Conservation (phyloP, 257 asterid genomes). For the Thymus quinquecostatus region DNA sequence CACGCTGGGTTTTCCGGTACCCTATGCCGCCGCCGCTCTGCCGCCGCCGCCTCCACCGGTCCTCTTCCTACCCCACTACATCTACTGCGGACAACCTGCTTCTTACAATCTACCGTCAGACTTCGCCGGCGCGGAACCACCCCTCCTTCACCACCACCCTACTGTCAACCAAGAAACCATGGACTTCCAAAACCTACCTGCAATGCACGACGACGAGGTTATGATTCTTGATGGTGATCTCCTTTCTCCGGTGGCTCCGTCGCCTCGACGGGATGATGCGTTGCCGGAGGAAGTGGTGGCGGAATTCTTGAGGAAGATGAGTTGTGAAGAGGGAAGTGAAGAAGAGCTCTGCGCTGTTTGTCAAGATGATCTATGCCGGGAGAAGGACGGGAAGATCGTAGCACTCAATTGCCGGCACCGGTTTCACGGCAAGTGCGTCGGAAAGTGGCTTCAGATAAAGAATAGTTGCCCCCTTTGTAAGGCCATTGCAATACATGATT, state of each 20-base stretch:
- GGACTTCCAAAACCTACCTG: too few species aligned
- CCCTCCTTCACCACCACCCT: too few species aligned
- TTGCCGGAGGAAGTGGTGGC: not conserved
- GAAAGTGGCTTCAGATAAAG: not conserved
- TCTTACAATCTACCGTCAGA: too few species aligned
- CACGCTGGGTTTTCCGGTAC: too few species aligned
- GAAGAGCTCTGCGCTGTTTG: not conserved
- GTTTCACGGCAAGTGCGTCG: not conserved
- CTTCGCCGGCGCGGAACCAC: too few species aligned
- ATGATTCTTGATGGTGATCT: not conserved
- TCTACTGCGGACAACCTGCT: too few species aligned
- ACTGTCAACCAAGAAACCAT: too few species aligned
- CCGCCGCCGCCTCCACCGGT: too few species aligned
- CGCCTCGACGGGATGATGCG: not conserved
- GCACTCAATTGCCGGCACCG: not conserved
- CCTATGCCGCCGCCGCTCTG: too few species aligned
- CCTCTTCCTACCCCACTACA: too few species aligned
- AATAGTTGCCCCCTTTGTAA: constrained; percentile 16
- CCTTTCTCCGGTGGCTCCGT: not conserved
- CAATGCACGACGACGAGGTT: not conserved
- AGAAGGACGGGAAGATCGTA: not conserved
- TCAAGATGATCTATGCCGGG: not conserved
- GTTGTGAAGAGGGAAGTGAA: not conserved
- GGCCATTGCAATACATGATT: not conserved
- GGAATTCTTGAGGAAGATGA: not conserved